Conservation (phyloP, 176 grass and related monocot species). For the Phoenix roebelenii region DNA sequence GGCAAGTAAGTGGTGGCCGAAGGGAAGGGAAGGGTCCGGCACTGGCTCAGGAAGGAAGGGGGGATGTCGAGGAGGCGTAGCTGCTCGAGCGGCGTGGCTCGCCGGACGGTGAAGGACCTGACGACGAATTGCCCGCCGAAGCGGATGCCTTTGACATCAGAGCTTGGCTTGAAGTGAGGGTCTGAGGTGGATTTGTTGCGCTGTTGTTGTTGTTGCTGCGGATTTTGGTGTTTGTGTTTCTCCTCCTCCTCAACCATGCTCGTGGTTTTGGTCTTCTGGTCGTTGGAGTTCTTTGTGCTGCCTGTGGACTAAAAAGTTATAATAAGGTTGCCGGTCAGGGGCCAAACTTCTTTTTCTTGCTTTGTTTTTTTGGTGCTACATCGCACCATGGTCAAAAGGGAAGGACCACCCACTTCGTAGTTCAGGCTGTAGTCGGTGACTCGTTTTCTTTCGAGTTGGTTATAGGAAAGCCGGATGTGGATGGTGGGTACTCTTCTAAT, state of each 20-base stretch:
- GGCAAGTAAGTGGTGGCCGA: slow-evolving; percentile 81
- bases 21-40: slow-evolving; percentile 82
- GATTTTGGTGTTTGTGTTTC: slow-evolving; percentile 26
- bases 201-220: not conserved
- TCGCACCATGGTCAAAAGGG: no score
- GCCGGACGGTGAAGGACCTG: slow-evolving; percentile 90
- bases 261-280: no score
- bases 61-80: slow-evolving; percentile 89
- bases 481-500: no score
- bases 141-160: slow-evolving; percentile 75
- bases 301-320: no score
- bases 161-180: slow-evolving; percentile 69
- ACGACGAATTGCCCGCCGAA: slow-evolving; percentile 93
- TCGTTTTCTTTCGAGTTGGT: no score
- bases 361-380: no score
- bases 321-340: no score
- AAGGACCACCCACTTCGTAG: no score
- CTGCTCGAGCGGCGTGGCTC: slow-evolving; percentile 75
- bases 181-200: slow-evolving; percentile 16
- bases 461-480: no score
- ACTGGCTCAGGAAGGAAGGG: slow-evolving; percentile 74
- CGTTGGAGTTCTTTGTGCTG: no score
- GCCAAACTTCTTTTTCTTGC: no score
- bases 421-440: no score
- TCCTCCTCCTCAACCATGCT: slow-evolving; percentile 50